Percentiles rank a stretch among this genome's conserved stretches.
Evolutionary conservation across 257 asterid genomes (phyloP).

Genomic region (Anisodus tanguticus): DNA sequence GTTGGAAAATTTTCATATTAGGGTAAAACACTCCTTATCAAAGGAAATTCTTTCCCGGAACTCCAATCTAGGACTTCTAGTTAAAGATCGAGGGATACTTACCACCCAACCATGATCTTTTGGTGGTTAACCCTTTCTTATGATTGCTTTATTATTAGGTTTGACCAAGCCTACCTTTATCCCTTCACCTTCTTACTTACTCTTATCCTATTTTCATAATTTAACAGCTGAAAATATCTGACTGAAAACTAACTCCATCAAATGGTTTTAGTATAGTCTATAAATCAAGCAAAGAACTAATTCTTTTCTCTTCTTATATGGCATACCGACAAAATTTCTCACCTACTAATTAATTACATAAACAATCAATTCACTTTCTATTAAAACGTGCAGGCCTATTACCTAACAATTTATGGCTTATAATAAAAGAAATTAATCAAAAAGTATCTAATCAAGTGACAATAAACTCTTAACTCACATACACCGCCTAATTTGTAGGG

Average conservation of each 20-base stretch:
- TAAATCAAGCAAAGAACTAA: constrained; percentile 18
- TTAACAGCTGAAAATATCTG: not conserved
- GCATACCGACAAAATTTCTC: constrained; percentile 45
- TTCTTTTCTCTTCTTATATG: not conserved
- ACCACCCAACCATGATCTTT: not conserved
- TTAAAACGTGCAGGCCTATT: constrained; percentile 24
- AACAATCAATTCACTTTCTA: constrained; percentile 5
- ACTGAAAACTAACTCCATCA: not conserved
- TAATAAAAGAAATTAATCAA: constrained; percentile 9
- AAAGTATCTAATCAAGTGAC: constrained; percentile 28
- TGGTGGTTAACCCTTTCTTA: not conserved
- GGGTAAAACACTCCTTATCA: too few relatives aligned
- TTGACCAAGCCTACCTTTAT: not conserved
- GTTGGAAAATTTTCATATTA: too few relatives aligned
- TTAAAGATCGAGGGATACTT: too few relatives aligned
- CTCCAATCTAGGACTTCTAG: too few relatives aligned
- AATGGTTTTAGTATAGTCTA: constrained; percentile 26
- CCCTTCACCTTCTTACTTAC: not conserved
- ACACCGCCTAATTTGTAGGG: not conserved
- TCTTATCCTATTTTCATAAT: not conserved
- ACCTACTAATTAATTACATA: constrained; percentile 31
- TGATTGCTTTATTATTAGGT: not conserved
- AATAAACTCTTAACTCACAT: constrained; percentile 37
- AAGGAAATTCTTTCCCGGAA: too few relatives aligned
- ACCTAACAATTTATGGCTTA: constrained; percentile 20